Conservation (phyloP, 306 rosid species). For the Pachyrhizus erosus region DNA sequence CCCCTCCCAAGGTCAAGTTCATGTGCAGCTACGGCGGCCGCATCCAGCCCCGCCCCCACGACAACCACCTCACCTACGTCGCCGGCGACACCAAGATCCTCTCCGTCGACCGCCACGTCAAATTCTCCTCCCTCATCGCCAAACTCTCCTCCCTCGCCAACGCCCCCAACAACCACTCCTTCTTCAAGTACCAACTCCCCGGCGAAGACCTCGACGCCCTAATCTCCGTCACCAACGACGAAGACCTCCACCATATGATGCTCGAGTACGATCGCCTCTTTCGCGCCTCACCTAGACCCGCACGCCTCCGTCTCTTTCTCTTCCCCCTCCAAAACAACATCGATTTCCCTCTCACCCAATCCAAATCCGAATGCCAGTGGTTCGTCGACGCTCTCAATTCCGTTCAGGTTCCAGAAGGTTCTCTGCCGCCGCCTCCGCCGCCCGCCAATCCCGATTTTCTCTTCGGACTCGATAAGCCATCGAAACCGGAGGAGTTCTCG, state of each 20-base stretch:
- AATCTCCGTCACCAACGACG: slow-evolving; percentile 85
- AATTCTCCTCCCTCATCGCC: slow-evolving; percentile 53
- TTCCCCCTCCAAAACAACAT: slow-evolving; percentile 45
- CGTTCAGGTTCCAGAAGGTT: slow-evolving; percentile 65
- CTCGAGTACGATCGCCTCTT: slow-evolving; percentile 77
- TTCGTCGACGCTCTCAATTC: slow-evolving; percentile 88
- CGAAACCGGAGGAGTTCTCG: slow-evolving; percentile 49
- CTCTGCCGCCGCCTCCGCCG: slow-evolving; percentile 56
- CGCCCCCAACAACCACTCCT: slow-evolving; percentile 38
- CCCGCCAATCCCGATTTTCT: slow-evolving; percentile 72
- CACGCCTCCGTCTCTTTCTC: slow-evolving; percentile 72
- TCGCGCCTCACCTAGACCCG: slow-evolving; percentile 74
- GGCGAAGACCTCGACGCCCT: slow-evolving; percentile 93
- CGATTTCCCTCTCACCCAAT: slow-evolving; percentile 47
- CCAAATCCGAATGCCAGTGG: slow-evolving; percentile 74
- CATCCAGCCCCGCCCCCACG: slow-evolving; percentile 77
- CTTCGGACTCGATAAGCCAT: slow-evolving; percentile 74
- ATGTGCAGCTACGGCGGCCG: slow-evolving; percentile 90
- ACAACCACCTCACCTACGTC: slow-evolving; percentile 76
- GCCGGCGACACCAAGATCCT: slow-evolving; percentile 93
- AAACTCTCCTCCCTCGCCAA: slow-evolving; percentile 65
- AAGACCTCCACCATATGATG: slow-evolving; percentile 89
- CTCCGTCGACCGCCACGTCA: slow-evolving; percentile 71
- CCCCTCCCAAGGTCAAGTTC: slow-evolving; percentile 81
- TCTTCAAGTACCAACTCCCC: slow-evolving; percentile 87